Evolutionary conservation across 2,329 filamentous ascomycete genomes (phyloP).

Genomic region (Neonectria neomacrospora): DNA sequence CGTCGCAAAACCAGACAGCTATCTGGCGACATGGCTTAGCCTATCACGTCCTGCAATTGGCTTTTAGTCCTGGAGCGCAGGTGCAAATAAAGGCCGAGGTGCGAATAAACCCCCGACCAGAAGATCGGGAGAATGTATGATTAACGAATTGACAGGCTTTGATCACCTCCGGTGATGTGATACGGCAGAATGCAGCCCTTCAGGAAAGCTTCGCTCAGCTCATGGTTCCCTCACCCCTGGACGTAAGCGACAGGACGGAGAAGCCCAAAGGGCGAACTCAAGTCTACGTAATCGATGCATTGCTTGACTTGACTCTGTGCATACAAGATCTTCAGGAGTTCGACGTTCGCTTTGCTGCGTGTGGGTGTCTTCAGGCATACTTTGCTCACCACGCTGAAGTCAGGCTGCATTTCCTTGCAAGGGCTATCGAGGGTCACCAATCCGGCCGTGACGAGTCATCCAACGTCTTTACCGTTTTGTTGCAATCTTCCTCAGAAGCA

Average conservation of each 20-base stretch:
- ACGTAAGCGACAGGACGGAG: conserved; percentile 51
- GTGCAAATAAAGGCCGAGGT: conserved; percentile 85
- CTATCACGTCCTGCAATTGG: conserved; percentile 81
- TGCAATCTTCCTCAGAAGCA: conserved; percentile 72
- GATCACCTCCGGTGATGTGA: conserved; percentile 86
- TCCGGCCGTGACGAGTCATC: conserved; percentile 83
- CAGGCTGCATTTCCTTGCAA: conserved; percentile 83
- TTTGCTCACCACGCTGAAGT: conserved; percentile 85
- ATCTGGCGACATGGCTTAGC: conserved; percentile 88
- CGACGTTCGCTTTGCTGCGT: conserved; percentile 84
- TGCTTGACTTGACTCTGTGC: conserved; percentile 84
- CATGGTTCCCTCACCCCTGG: conserved; percentile 74
- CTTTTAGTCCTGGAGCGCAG: conserved; percentile 79
- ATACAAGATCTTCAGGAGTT: conserved; percentile 74
- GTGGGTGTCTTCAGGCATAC: conserved; percentile 93
- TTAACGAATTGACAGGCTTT: conserved; percentile 69
- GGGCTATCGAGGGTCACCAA: conserved; percentile 88
- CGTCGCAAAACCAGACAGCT: conserved; percentile 82
- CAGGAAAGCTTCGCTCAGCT: conserved; percentile 93
- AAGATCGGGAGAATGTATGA: conserved; percentile 6
- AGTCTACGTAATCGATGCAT: conserved; percentile 92
- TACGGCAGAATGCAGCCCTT: conserved; percentile 79
- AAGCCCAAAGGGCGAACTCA: conserved; percentile 64
- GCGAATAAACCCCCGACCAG: conserved; percentile 28
- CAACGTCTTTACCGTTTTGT: conserved; percentile 86